Evolutionary conservation across 2,329 filamentous ascomycete species (phyloP).

Genomic region (Cladosporium sp.): DNA sequence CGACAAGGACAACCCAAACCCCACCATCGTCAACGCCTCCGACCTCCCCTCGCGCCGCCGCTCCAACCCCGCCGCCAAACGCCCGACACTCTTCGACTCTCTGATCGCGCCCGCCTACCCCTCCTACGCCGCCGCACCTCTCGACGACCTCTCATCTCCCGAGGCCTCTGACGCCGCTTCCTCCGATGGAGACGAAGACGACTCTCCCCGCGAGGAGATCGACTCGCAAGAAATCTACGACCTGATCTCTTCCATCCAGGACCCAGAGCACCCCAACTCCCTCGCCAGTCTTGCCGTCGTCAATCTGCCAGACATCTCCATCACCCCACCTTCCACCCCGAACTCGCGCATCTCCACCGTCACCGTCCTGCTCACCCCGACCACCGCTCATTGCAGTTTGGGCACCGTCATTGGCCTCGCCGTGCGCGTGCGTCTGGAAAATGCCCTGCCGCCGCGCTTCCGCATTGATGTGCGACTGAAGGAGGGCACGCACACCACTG

Average conservation of each 20-base stretch:
- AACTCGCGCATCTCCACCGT: constrained; percentile 67
- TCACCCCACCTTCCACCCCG: constrained; percentile 62
- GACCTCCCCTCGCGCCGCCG: constrained; percentile 78
- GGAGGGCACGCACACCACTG: constrained; percentile 91
- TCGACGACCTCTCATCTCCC: constrained; percentile 22
- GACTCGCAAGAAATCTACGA: constrained; percentile 98
- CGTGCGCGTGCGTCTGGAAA: constrained; percentile 85
- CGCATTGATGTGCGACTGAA: constrained; percentile 91
- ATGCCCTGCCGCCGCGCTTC: constrained; percentile 86
- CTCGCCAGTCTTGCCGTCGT: constrained; percentile 91
- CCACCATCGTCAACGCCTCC: constrained; percentile 81
- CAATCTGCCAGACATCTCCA: constrained; percentile 88
- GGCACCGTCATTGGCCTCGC: constrained; percentile 95
- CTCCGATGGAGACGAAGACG: too few relatives aligned
- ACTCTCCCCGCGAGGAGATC: constrained; percentile 71
- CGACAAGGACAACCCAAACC: constrained; percentile 74
- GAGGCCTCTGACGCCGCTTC: constrained; percentile 48
- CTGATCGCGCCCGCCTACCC: constrained; percentile 46
- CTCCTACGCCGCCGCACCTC: constrained; percentile 39
- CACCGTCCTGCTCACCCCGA: constrained; percentile 86
- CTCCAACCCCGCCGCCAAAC: constrained; percentile 39
- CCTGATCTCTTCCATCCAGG: constrained; percentile 88
- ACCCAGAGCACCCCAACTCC: constrained; percentile 93
- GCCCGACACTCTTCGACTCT: constrained; percentile 52
- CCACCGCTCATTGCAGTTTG: constrained; percentile 93